Percentiles rank a stretch among this genome's conserved stretches.
Conservation (phyloP, 2,329 filamentous ascomycete species). For the Microdochium bolleyi region DNA sequence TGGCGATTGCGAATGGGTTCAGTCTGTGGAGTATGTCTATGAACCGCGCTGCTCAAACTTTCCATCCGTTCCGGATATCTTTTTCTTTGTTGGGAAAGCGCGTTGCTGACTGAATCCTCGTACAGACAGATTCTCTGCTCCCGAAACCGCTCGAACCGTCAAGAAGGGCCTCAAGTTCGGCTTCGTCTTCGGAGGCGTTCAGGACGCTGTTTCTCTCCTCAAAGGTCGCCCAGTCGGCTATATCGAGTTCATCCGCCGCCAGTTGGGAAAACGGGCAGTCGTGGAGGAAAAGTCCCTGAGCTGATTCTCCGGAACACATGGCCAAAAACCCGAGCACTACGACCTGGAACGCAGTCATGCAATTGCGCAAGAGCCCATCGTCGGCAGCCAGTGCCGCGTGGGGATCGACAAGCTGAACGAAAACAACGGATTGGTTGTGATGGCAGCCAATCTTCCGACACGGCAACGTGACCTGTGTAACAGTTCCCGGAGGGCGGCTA, state of each 20-base stretch:
- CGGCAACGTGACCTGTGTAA: neutral
- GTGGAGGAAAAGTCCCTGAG: neutral
- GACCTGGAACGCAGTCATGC: too few relatives aligned
- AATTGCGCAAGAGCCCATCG: too few relatives aligned
- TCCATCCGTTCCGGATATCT: neutral
- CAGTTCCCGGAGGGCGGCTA: neutral
- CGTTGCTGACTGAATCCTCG: conserved; percentile 2
- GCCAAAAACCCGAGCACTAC: neutral
- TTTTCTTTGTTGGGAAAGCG: neutral
- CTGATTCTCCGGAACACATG: too few relatives aligned
- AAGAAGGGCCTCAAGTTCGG: conserved; percentile 74
- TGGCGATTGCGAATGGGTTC: conserved; percentile 80
- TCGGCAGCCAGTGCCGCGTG: too few relatives aligned
- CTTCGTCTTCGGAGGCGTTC: conserved; percentile 68
- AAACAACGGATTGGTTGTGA: too few relatives aligned
- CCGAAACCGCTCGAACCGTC: conserved; percentile 69
- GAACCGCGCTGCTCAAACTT: conserved; percentile 1
- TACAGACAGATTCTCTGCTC: conserved; percentile 70
- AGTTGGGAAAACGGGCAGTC: conserved; percentile 17
- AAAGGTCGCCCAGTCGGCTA: conserved; percentile 70
- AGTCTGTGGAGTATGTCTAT: conserved; percentile 68
- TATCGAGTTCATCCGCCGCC: conserved; percentile 55
- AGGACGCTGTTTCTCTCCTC: conserved; percentile 64
- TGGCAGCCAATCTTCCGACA: neutral
- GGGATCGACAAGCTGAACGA: neutral